Conservation (phyloP, 1,284 basidiomycete species). For the Trichosporon ovoides region DNA sequence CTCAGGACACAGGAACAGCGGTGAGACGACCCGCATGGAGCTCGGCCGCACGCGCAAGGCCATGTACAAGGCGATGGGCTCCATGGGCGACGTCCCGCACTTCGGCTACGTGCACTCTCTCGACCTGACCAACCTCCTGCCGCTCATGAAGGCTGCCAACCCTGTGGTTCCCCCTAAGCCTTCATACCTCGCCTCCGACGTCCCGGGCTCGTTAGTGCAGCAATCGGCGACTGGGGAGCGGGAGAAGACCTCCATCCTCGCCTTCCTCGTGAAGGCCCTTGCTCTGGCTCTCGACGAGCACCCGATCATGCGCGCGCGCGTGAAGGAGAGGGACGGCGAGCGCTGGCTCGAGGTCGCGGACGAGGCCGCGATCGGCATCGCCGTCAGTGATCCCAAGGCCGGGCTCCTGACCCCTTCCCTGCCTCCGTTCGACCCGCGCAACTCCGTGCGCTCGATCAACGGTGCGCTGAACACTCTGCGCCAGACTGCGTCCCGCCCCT, state of each 20-base stretch:
- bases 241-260: slow-evolving; percentile 65
- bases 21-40: slow-evolving; percentile 62
- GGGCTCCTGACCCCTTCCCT: slow-evolving; percentile 85
- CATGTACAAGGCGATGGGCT: slow-evolving; percentile 83
- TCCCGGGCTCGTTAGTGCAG: slow-evolving; percentile 52
- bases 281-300: slow-evolving; percentile 68
- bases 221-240: slow-evolving; percentile 37
- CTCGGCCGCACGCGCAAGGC: slow-evolving; percentile 66
- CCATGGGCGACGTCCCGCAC: slow-evolving; percentile 59
- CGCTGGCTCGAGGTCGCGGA: slow-evolving; percentile 35
- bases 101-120: slow-evolving; percentile 78
- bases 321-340: slow-evolving; percentile 24
- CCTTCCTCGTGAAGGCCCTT: slow-evolving; percentile 79
- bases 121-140: slow-evolving; percentile 73
- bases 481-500: slow-evolving; percentile 60
- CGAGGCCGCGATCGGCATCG: slow-evolving; percentile 38
- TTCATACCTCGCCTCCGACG: slow-evolving; percentile 49
- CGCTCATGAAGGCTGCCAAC: slow-evolving; percentile 64
- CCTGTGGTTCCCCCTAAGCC: slow-evolving; percentile 51
- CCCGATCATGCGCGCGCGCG: slow-evolving; percentile 40
- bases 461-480: slow-evolving; percentile 52
- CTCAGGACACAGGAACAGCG: slow-evolving; percentile 47
- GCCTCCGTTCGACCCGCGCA: slow-evolving; percentile 58
- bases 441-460: slow-evolving; percentile 58
- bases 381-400: slow-evolving; percentile 58